These are phyloP conservation scores for Pichia gijzeniarum DNA, from an alignment of 805 yeast genomes.

Conservation along the genomic window DNA sequence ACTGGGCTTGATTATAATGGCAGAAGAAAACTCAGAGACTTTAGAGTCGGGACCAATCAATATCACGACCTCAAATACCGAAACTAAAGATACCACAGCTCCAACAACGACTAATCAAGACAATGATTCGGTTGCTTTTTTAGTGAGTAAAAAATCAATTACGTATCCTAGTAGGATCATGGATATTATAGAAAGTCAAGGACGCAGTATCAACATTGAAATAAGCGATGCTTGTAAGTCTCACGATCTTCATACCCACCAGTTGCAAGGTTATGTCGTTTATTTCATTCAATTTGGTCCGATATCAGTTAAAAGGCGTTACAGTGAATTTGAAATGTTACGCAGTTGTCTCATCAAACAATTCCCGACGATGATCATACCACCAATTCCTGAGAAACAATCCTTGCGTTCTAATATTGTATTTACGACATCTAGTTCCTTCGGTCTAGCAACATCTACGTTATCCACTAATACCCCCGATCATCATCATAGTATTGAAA, in stretches of 20 bases:
- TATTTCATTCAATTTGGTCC: slow-evolving; percentile 69
- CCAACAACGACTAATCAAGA: background rate
- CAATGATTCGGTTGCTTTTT: slow-evolving; percentile 5
- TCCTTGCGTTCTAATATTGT: slow-evolving; percentile 37
- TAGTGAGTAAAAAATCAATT: slow-evolving; percentile 19
- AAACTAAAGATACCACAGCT: background rate
- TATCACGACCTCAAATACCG: background rate
- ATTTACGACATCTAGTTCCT: slow-evolving; percentile 26
- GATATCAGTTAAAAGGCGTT: slow-evolving; percentile 68
- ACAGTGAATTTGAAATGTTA: slow-evolving; percentile 86
- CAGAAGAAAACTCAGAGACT: too few species aligned
- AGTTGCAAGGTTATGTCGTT: slow-evolving; percentile 51
- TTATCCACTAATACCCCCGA: slow-evolving; percentile 1
- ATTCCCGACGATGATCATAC: slow-evolving; percentile 77
- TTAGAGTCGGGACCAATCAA: too few species aligned
- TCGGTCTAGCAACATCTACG: slow-evolving; percentile 17
- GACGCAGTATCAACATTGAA: slow-evolving; percentile 14
- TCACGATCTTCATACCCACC: slow-evolving; percentile 56
- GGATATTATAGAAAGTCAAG: slow-evolving; percentile 18
- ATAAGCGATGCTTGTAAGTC: slow-evolving; percentile 83
- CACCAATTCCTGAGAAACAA: slow-evolving; percentile 91
- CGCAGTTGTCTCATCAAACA: slow-evolving; percentile 63
- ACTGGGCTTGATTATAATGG: too few species aligned
- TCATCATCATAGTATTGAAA: background rate
- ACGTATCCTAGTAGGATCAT: slow-evolving; percentile 21